Percentiles rank a stretch among this genome's conserved stretches.
phyloP scores from a whole-genome alignment of 1,284 basidiomycete genomes.

The Puccinia polysora region DNA sequence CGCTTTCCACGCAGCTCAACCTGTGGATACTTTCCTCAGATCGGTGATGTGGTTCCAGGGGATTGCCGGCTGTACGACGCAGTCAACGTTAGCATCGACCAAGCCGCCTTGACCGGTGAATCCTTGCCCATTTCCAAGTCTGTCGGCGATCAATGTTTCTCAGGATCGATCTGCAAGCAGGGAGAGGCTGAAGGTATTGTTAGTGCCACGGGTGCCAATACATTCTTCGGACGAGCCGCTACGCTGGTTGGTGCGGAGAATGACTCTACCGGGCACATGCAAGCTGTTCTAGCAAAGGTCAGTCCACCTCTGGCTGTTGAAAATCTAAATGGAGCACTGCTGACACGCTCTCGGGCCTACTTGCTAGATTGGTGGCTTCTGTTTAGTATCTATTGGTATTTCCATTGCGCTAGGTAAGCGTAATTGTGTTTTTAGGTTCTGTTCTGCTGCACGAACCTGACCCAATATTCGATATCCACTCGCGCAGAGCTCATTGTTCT shows the following conservation, averaged over 20 bases:
- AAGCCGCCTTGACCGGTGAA: conserved; percentile 93
- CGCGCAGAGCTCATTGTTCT: conserved; percentile 76
- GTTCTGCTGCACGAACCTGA: conserved; percentile 52
- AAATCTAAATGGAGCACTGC: conserved; percentile 57
- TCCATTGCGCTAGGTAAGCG: conserved; percentile 47
- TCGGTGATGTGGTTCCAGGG: conserved; percentile 36
- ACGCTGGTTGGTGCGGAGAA: conserved; percentile 94
- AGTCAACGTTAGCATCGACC: conserved; percentile 61
- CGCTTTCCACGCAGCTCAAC: too few relatives aligned
- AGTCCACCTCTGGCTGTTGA: background rate
- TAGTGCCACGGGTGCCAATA: conserved; percentile 85
- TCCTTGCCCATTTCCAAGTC: conserved; percentile 76
- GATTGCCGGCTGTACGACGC: conserved; percentile 40
- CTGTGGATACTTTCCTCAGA: conserved; percentile 61
- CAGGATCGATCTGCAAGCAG: conserved; percentile 91
- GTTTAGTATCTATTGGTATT: conserved; percentile 71
- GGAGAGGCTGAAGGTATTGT: conserved; percentile 96
- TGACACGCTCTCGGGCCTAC: conserved; percentile 56
- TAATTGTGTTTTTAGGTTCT: background rate
- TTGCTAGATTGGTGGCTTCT: conserved; percentile 94
- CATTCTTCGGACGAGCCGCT: conserved; percentile 63
- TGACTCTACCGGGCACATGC: conserved; percentile 92
- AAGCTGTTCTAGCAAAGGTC: conserved; percentile 37
- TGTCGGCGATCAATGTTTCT: conserved; percentile 63
- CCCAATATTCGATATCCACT: conserved; percentile 80